Conservation (phyloP, 148 eudicot genomes). For the Camellia sinensis region DNA sequence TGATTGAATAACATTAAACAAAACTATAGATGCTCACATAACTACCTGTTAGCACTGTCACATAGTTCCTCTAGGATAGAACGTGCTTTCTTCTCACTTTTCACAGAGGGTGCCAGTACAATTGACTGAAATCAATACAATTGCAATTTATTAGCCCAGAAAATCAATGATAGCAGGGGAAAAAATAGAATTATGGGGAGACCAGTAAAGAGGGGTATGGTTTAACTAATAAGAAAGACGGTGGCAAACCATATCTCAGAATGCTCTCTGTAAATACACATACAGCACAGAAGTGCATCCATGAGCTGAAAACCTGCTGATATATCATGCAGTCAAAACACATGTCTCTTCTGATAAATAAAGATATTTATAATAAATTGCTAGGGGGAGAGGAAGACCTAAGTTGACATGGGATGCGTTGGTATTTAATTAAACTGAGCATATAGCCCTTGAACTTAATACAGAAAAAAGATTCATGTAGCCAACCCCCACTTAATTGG, state of each 20-base stretch:
- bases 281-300: conserved; percentile 96
- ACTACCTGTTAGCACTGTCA: conserved; percentile 66
- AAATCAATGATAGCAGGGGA: conserved; percentile 8
- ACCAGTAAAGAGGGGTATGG: neutral
- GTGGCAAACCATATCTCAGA: conserved; percentile 94
- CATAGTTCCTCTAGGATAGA: conserved; percentile 72
- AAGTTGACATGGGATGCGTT: too few species aligned
- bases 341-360: too few species aligned
- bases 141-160: neutral
- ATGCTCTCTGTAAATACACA: conserved; percentile 82
- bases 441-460: too few species aligned
- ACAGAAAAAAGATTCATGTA: too few species aligned
- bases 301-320: conserved; percentile 65
- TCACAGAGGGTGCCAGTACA: conserved; percentile 73
- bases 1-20: neutral
- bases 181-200: conserved; percentile 11
- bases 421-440: too few species aligned
- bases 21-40: conserved; percentile 7
- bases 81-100: conserved; percentile 95
- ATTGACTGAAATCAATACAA: conserved; percentile 50
- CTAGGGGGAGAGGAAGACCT: too few species aligned
- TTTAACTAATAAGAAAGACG: conserved; percentile 72
- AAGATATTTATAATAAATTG: too few species aligned
- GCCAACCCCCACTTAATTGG: too few species aligned
- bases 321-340: neutral